Conservation (phyloP, 2,329 filamentous ascomycete species). For the Cercospora brassicicola region DNA sequence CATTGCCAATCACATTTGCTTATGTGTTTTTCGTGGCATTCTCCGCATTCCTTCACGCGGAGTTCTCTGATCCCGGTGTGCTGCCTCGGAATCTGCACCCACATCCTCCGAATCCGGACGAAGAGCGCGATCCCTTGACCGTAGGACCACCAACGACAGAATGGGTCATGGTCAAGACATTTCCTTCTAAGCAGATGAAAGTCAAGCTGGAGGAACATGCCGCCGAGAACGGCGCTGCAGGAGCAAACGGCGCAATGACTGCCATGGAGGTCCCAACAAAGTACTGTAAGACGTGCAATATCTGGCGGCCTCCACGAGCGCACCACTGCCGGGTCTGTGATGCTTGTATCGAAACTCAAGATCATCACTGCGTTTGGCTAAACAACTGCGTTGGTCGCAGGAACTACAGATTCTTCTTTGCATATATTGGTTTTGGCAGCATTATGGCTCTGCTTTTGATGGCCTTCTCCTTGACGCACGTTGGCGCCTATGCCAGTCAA, state of each 20-base stretch:
- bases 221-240: conserved; percentile 23
- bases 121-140: conserved; percentile 72
- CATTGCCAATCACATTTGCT: conserved; percentile 83
- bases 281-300: conserved; percentile 95
- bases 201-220: conserved; percentile 16
- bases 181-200: conserved; percentile 21
- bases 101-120: conserved; percentile 72
- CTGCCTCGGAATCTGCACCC: conserved; percentile 87
- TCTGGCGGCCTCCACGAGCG: conserved; percentile 92
- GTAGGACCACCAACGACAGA: conserved; percentile 84
- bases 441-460: conserved; percentile 74
- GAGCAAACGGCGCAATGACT: conserved; percentile 49
- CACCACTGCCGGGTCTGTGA: conserved; percentile 97
- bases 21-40: conserved; percentile 90
- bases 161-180: conserved; percentile 74
- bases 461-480: conserved; percentile 74
- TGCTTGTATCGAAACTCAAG: conserved; percentile 94
- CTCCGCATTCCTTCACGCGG: conserved; percentile 92
- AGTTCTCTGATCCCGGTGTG: conserved; percentile 88
- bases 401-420: conserved; percentile 97
- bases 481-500: conserved; percentile 68
- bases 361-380: conserved; percentile 98
- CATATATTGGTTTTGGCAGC: conserved; percentile 79
- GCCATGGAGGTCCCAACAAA: conserved; percentile 98
- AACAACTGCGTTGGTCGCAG: conserved; percentile 97